Evolutionary conservation across 2,329 filamentous ascomycete genomes (phyloP).

Genomic region (Diaporthe nobilis): DNA sequence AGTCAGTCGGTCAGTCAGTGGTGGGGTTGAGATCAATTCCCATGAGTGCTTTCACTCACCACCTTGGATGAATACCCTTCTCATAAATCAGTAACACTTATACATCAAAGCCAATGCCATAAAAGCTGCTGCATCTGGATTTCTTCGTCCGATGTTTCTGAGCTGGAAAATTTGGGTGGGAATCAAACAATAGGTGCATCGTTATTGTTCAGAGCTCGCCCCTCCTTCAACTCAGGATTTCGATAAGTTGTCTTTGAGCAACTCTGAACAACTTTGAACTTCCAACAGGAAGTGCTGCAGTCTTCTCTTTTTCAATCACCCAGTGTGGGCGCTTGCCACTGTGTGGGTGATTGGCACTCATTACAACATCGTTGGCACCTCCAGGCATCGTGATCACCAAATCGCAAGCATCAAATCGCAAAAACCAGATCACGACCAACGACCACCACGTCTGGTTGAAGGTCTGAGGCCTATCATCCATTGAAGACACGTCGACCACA

Average conservation of each 20-base stretch:
- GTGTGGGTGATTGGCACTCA: background rate
- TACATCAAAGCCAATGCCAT: background rate
- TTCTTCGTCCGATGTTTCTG: background rate
- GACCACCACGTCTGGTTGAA: background rate
- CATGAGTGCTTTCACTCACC: background rate
- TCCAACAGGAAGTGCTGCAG: background rate
- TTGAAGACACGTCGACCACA: slow-evolving; percentile 2
- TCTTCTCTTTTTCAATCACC: background rate
- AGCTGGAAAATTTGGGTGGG: too few relatives aligned
- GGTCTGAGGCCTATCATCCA: background rate
- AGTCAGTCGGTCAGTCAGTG: background rate
- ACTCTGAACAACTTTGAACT: slow-evolving; percentile 15
- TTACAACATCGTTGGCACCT: background rate
- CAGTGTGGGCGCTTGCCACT: background rate
- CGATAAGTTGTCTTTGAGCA: background rate
- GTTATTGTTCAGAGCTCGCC: background rate
- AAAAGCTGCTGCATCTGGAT: background rate
- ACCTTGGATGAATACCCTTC: background rate
- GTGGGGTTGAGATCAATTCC: background rate
- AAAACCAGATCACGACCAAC: background rate
- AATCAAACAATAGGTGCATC: background rate
- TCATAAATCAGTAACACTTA: background rate
- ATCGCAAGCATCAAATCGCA: background rate
- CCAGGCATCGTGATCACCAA: background rate
- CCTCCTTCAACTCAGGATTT: background rate